These are phyloP conservation scores for Cynanchum wilfordii DNA, from an alignment of 257 asterid genomes.

Conservation along the genomic window DNA sequence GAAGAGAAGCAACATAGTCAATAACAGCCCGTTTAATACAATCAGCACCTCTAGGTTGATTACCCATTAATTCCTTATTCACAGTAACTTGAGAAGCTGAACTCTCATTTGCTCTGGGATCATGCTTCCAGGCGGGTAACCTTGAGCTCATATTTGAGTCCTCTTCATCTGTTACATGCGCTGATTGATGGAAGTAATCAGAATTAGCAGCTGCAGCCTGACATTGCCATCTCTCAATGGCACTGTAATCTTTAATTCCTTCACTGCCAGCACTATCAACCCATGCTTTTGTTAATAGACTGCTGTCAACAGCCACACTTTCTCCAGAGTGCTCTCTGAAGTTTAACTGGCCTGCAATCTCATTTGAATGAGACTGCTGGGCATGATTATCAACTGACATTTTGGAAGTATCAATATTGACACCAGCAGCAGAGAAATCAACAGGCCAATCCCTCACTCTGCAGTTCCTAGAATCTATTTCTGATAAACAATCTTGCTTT, in stretches of 20 bases:
- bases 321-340: constrained; percentile 91
- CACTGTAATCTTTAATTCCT: constrained; percentile 86
- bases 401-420: constrained; percentile 66
- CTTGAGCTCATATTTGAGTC: constrained; percentile 65
- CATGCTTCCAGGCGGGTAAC: constrained; percentile 35
- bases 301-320: constrained; percentile 72
- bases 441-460: constrained; percentile 98
- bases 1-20: constrained; percentile 87
- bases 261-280: constrained; percentile 85
- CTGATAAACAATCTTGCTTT: constrained; percentile 83
- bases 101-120: constrained; percentile 59
- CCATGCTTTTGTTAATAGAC: constrained; percentile 91
- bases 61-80: constrained; percentile 45
- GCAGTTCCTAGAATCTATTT: constrained; percentile 96
- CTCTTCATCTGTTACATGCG: constrained; percentile 69
- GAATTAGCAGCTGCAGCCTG: constrained; percentile 99
- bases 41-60: constrained; percentile 75
- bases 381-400: constrained; percentile 57
- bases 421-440: constrained; percentile 94
- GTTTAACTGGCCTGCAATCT: constrained; percentile 59
- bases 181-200: constrained; percentile 55
- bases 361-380: constrained; percentile 72
- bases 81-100: constrained; percentile 70
- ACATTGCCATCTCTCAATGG: constrained; percentile 99
- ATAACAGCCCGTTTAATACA: constrained; percentile 83